phyloP scores from a whole-genome alignment of 345 rosid genomes.

The Gossypium ekmanianum region DNA sequence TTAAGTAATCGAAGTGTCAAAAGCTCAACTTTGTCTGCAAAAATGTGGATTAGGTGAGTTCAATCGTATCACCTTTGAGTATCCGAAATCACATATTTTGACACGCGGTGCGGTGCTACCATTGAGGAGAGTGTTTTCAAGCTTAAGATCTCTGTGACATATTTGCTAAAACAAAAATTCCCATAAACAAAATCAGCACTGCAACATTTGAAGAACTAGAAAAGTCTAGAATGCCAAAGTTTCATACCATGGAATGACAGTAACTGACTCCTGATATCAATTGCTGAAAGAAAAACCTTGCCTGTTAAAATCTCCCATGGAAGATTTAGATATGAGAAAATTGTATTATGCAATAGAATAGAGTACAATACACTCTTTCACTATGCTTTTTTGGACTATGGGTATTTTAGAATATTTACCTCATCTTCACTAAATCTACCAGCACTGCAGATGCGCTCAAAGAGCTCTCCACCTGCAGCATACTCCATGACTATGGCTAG shows the following conservation, averaged over 20 bases:
- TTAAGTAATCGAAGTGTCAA: too few species aligned
- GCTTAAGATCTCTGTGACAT: constrained; percentile 69
- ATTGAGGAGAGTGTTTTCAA: constrained; percentile 65
- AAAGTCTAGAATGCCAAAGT: neutral
- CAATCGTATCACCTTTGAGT: constrained; percentile 41
- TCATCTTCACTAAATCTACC: constrained; percentile 68
- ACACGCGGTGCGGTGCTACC: constrained; percentile 60
- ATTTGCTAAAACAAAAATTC: constrained; percentile 36
- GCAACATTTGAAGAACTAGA: too few species aligned
- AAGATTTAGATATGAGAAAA: neutral
- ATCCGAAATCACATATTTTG: constrained; percentile 68
- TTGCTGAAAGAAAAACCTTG: constrained; percentile 75
- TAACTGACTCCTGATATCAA: constrained; percentile 66
- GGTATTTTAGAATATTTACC: constrained; percentile 25
- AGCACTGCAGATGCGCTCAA: constrained; percentile 52
- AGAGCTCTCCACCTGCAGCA: constrained; percentile 71
- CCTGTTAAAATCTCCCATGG: constrained; percentile 30
- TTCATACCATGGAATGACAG: constrained; percentile 62
- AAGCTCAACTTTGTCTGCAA: too few species aligned
- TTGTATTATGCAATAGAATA: neutral
- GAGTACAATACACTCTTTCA: neutral
- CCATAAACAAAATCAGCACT: neutral
- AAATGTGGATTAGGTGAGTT: neutral
- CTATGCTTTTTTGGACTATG: too few species aligned
- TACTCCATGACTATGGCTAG: constrained; percentile 73